Base-by-base conservation (phyloP, 2,329 filamentous ascomycete species). In the Ophiostoma ulmi region DNA sequence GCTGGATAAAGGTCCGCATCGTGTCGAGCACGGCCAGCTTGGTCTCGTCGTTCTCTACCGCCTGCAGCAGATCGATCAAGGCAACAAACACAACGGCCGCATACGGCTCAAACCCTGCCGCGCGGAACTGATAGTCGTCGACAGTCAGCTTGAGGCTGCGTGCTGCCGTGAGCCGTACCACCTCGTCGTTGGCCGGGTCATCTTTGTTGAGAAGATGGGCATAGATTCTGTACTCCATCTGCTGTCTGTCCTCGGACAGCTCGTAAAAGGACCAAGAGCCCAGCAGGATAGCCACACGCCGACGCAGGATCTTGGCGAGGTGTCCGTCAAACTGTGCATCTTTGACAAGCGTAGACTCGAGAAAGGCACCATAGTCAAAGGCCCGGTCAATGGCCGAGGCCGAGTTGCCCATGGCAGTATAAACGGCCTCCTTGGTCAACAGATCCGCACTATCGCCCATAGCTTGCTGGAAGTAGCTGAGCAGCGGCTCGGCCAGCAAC, bases 1-100 rank as follows among this genome's bases (percentile, higher is more conserved):
- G 88, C 64, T 90, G 87, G 0, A 97, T 92, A 61, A 96, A 83
- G 44, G 91, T 86, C 68, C 93, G 88, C 55, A 97, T 90, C 0
- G 94, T 97, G 77, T 94, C 93, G 4, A 99, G 83, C 44, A 99
- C 86, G 0, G 91, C 92, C 83, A 98, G 88, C 80, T 96, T 97
- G 0, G 93, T 96, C 78, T 98, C 94, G 22, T 93, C 90, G 26
- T 91, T 84, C 69, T 93, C 91, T 2, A 94, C 90, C 74, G 92
- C 90, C 73, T 90, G 85, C 36, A 97, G 88, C n/a, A 98, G 82
- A 22, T 84, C 82, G 82, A 97, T 90, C 58, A 97, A 81, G 69
- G 89, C 86, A 10, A 86, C 85, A 13, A 99, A 83, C 11, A 92
- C 88, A 26, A 90, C 86, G 0, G 91, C 84, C 0, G 92, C 91